Conservation (phyloP, 2,329 filamentous ascomycete genomes). For the Colletotrichum sp. region DNA sequence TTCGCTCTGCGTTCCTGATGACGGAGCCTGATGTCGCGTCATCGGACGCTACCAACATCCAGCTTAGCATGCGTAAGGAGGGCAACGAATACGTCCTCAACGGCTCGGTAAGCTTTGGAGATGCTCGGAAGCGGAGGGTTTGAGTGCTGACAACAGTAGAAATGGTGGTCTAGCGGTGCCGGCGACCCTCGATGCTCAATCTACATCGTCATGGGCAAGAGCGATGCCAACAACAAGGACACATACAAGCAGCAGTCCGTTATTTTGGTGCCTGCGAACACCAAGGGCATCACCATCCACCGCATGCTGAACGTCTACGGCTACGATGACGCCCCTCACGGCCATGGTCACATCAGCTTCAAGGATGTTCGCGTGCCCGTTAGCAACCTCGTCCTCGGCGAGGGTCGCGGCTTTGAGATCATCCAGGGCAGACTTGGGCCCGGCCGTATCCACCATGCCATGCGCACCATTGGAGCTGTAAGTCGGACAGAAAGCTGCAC, state of each 20-base stretch:
- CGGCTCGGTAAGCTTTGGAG: conserved; percentile 65
- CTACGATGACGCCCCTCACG: conserved; percentile 97
- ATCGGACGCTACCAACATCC: conserved; percentile 91
- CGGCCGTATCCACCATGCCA: conserved; percentile 96
- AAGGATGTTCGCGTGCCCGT: conserved; percentile 87
- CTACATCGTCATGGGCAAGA: conserved; percentile 98
- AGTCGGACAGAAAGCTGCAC: conserved; percentile 30
- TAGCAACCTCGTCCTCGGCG: conserved; percentile 85
- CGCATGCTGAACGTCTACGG: conserved; percentile 95
- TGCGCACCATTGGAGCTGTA: conserved; percentile 89
- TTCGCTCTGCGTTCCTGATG: conserved; percentile 91
- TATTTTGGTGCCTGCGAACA: conserved; percentile 80
- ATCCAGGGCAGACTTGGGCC: conserved; percentile 96
- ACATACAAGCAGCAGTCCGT: conserved; percentile 93
- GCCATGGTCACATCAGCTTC: conserved; percentile 92
- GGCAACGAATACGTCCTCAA: conserved; percentile 92
- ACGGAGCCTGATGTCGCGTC: conserved; percentile 89
- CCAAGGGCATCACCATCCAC: conserved; percentile 88
- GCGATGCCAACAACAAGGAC: conserved; percentile 74
- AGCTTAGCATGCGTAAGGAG: conserved; percentile 80
- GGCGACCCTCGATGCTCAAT: conserved; percentile 91
- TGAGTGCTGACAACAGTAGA: conserved; percentile 51
- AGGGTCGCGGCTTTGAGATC: conserved; percentile 95
- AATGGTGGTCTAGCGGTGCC: conserved; percentile 99
- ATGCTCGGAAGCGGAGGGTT: rapidly evolving